Evolutionary conservation across 2,329 filamentous ascomycete species (phyloP).

Genomic region (Fusarium sp.): DNA sequence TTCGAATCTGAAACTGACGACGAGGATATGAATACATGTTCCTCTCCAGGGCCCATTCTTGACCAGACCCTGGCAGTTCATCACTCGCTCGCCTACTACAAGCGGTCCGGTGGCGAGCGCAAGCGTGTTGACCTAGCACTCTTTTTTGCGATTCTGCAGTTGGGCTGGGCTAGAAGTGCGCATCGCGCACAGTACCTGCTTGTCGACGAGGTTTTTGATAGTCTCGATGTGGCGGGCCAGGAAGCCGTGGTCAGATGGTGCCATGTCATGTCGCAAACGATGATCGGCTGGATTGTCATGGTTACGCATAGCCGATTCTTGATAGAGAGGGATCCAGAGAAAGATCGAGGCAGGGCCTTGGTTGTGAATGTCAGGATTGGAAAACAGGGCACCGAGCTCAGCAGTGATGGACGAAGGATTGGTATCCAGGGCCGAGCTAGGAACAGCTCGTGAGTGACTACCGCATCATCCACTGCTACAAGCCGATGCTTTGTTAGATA

Average conservation of each 20-base stretch:
- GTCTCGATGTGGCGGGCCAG: slow-evolving; percentile 28
- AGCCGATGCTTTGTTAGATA: no score
- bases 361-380: slow-evolving; percentile 31
- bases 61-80: slow-evolving; percentile 18
- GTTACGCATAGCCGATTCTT: slow-evolving; percentile 36
- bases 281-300: slow-evolving; percentile 30
- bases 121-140: slow-evolving; percentile 35
- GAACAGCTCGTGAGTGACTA: no score
- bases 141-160: slow-evolving; percentile 38
- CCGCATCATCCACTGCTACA: no score
- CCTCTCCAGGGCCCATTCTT: slow-evolving; percentile 7
- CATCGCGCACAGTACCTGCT: slow-evolving; percentile 36
- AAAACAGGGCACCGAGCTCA: slow-evolving; percentile 21
- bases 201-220: slow-evolving; percentile 38
- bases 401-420: slow-evolving; percentile 22
- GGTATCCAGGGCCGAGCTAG: background rate
- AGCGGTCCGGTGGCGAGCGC: slow-evolving; percentile 36
- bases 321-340: slow-evolving; percentile 18
- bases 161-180: slow-evolving; percentile 20
- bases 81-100: slow-evolving; percentile 24
- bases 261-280: slow-evolving; percentile 15
- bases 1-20: slow-evolving; percentile 21
- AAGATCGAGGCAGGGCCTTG: slow-evolving; percentile 11
- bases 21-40: background rate
- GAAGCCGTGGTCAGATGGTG: slow-evolving; percentile 33